Evolutionary conservation across 805 yeast genomes (phyloP).

Genomic region (Candida peoriensis): DNA sequence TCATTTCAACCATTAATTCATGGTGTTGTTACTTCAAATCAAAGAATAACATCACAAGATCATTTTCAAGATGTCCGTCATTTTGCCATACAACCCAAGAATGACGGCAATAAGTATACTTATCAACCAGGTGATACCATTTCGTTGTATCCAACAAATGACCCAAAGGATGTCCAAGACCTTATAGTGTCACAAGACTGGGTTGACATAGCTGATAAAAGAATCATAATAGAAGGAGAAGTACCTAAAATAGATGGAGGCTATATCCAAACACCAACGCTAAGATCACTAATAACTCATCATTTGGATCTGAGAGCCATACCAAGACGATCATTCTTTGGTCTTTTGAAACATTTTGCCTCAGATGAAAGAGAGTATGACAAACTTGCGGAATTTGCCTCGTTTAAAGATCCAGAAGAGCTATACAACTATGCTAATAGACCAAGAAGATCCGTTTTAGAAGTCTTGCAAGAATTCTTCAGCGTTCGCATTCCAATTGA

Average conservation of each 20-base stretch:
- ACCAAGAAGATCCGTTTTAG: slow-evolving; percentile 84
- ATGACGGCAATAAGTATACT: slow-evolving; percentile 16
- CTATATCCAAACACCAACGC: slow-evolving; percentile 53
- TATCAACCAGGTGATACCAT: slow-evolving; percentile 80
- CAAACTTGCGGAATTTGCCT: slow-evolving; percentile 69
- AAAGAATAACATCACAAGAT: slow-evolving; percentile 57
- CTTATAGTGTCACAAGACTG: slow-evolving; percentile 70
- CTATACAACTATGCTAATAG: slow-evolving; percentile 88
- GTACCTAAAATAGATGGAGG: slow-evolving; percentile 48
- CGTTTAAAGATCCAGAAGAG: slow-evolving; percentile 71
- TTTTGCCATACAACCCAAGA: slow-evolving; percentile 31
- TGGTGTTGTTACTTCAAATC: slow-evolving; percentile 48
- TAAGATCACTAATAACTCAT: slow-evolving; percentile 66
- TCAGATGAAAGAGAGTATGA: slow-evolving; percentile 69
- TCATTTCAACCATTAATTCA: slow-evolving; percentile 14
- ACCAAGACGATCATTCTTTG: slow-evolving; percentile 82
- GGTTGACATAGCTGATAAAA: slow-evolving; percentile 66
- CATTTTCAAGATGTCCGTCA: slow-evolving; percentile 92
- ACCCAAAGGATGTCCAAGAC: slow-evolving; percentile 53
- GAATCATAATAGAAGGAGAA: slow-evolving; percentile 26
- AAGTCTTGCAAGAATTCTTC: slow-evolving; percentile 77
- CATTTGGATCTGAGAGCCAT: slow-evolving; percentile 80
- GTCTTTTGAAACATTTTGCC: slow-evolving; percentile 68
- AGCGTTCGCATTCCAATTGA: slow-evolving; percentile 71
- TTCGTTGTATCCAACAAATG: slow-evolving; percentile 72